Base-by-base conservation (phyloP, 352 stramenopile genomes). In the Phytophthora cryptogea region DNA sequence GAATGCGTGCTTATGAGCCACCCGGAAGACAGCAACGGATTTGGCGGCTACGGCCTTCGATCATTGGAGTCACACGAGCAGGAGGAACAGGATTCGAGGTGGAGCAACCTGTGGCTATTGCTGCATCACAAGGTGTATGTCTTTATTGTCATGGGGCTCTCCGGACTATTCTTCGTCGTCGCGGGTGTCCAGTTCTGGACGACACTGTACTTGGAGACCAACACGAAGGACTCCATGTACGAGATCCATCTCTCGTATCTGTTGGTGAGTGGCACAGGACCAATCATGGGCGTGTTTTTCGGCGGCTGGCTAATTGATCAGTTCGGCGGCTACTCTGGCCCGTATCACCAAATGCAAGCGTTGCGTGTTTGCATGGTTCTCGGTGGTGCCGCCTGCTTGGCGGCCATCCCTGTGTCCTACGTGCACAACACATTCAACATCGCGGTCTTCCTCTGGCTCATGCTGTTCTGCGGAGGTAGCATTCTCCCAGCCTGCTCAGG, bases 231-330 rank as follows among this genome's bases (percentile, higher is more conserved):
- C 62, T 93, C 84, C 28, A 66, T 88, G 28, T 90, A 90, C 71
- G 58, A 82, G 46, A 92, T 94, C 61, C 84, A 94, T 51, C 46
- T 79, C 33, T 54, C 83, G 30, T 94, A 92, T 55, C 61, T 94
- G 8, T 39, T 94, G 40, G 83, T 92, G 27, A 87, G 71, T 36
- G 85, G 83, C 42, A 91, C 85, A 5, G 85, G 85, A 0, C 85
- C 85, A 26, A 89, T 94, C 55, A 74, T 91, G 43, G 85, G 85
- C 40, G 81, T 94, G n/a, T 91, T 94, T 57, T 94, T 94, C 37
- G 85, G 85, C 44, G 85, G 85, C 26, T 91, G 82, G 77, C 78
- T 91, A 45, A 90, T 94, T 52, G 85, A 94, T 58, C 73, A 83
- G 33, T 86, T 81, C 33, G 85, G 85, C 13, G 85, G 85, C 23